These are phyloP conservation scores for Xerocomellus amylosporus DNA, from an alignment of 768 basidiomycete species.

Conservation along the genomic window DNA sequence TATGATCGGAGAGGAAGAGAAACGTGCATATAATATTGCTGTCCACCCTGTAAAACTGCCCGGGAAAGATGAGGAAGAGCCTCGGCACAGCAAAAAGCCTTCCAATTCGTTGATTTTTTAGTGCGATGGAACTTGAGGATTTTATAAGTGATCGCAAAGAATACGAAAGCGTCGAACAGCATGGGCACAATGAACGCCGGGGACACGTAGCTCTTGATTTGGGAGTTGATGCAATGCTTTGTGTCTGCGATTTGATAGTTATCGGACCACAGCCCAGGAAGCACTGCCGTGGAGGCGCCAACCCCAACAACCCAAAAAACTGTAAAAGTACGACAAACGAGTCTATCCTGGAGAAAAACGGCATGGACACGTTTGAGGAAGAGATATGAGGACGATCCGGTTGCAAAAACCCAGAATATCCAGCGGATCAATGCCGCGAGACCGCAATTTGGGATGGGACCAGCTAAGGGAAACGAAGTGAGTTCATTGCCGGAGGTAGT, in stretches of 20 bases:
- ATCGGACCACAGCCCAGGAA: slow-evolving; percentile 24
- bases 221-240: slow-evolving; percentile 28
- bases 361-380: slow-evolving; percentile 41
- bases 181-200: slow-evolving; percentile 29
- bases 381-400: slow-evolving; percentile 32
- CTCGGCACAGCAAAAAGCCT: slow-evolving; percentile 19
- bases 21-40: slow-evolving; percentile 38
- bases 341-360: slow-evolving; percentile 25
- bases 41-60: slow-evolving; percentile 37
- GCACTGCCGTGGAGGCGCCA: slow-evolving; percentile 25
- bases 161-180: slow-evolving; percentile 35
- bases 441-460: slow-evolving; percentile 22
- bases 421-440: slow-evolving; percentile 15
- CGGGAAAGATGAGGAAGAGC: slow-evolving; percentile 33
- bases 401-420: slow-evolving; percentile 20
- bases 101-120: slow-evolving; percentile 10
- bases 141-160: slow-evolving; percentile 33
- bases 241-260: slow-evolving; percentile 34
- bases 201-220: slow-evolving; percentile 23
- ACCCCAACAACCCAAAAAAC: slow-evolving; percentile 33
- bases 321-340: slow-evolving; percentile 25
- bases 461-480: slow-evolving; percentile 10
- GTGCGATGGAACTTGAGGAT: slow-evolving; percentile 22
- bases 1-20: neutral
- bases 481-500: neutral